Evolutionary conservation across 2,329 filamentous ascomycete genomes (phyloP).

Genomic region (Trichothecium roseum): DNA sequence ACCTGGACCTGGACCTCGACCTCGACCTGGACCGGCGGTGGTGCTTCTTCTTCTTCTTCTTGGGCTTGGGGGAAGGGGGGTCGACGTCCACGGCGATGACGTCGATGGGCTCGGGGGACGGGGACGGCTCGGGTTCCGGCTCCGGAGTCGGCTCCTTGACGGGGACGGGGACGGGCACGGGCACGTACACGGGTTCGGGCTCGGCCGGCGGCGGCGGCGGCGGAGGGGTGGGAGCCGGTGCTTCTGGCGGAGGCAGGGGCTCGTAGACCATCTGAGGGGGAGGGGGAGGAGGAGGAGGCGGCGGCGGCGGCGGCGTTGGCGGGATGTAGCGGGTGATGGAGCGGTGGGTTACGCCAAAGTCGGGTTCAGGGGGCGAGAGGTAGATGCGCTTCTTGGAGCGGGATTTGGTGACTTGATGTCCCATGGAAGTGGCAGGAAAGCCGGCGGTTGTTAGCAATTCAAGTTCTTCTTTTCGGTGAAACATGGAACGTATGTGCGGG

Average conservation of each 20-base stretch:
- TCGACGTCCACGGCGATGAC: slow-evolving; percentile 28
- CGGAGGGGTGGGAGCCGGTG: too few species aligned
- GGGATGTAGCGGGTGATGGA: slow-evolving; percentile 28
- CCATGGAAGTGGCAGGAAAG: too few species aligned
- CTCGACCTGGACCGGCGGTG: slow-evolving; percentile 2
- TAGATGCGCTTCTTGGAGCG: slow-evolving; percentile 30
- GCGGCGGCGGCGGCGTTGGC: slow-evolving; percentile 16
- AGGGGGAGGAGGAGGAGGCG: slow-evolving; percentile 11
- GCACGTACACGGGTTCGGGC: too few species aligned
- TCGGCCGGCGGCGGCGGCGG: too few species aligned
- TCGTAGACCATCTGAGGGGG: slow-evolving; percentile 11
- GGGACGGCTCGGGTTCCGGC: slow-evolving; percentile 6
- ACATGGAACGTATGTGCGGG: too few species aligned
- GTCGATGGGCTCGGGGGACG: slow-evolving; percentile 10
- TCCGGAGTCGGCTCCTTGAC: slow-evolving; percentile 10
- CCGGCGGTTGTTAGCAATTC: too few species aligned
- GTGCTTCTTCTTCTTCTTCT: slow-evolving; percentile 13
- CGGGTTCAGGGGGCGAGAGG: slow-evolving; percentile 27
- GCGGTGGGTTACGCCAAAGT: slow-evolving; percentile 22
- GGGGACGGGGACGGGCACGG: too few species aligned
- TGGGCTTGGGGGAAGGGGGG: slow-evolving; percentile 13
- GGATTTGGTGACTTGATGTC: neutral
- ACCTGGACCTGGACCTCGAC: slow-evolving; percentile 6
- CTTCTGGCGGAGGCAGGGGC: neutral
- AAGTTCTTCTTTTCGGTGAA: too few species aligned